Base-by-base conservation (phyloP, 2,329 filamentous ascomycete species). In the Ophiostoma pallidulum region DNA sequence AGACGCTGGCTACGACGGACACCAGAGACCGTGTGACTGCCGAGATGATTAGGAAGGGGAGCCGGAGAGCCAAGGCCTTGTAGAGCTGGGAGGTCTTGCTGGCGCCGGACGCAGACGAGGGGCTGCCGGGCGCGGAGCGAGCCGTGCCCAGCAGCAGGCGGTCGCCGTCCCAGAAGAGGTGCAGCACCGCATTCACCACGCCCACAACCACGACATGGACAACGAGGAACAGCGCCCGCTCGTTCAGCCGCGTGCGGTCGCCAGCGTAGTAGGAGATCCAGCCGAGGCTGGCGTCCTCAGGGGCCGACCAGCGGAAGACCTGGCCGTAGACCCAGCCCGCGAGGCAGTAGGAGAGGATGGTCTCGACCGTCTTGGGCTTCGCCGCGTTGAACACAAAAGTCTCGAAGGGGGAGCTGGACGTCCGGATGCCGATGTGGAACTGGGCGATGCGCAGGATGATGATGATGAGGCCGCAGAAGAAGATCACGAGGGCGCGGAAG, bases 401-500 rank as follows among this genome's bases (percentile, higher is more conserved):
- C 50, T 83, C 71, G 56, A 83, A 72, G 40, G 78, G 74, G 4
- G 84, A 87, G 49, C 73, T 70, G 33, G 85, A 83, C 16, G 85
- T 90, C 60, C 85, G 77, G 50, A 77, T 64, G 56, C 84, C 85
- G 53, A 85, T 74, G 60, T 91, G 87, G 65, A 89, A 81, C 63
- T 90, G 84, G 38, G 84, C 81, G 59, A 96, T 87, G 59, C 90
- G 86, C 44, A 96, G 77, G 56, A 95, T 75, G 66, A 94, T 86
- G 56, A 96, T 75, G 48, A 80, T 71, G 51, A 96, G 77, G 51
- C 79, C 80, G 57, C 82, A 84, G 52, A 85, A 69, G 67, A 90
- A 91, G 54, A 96, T 76, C 53, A 88, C 73, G 14, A 82, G 61
- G 6, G 87, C 77, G 57, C 89, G 84, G 47, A 94, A 64, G 50